Conservation (phyloP, 2,329 filamentous ascomycete genomes). For the Penicillium sp. region DNA sequence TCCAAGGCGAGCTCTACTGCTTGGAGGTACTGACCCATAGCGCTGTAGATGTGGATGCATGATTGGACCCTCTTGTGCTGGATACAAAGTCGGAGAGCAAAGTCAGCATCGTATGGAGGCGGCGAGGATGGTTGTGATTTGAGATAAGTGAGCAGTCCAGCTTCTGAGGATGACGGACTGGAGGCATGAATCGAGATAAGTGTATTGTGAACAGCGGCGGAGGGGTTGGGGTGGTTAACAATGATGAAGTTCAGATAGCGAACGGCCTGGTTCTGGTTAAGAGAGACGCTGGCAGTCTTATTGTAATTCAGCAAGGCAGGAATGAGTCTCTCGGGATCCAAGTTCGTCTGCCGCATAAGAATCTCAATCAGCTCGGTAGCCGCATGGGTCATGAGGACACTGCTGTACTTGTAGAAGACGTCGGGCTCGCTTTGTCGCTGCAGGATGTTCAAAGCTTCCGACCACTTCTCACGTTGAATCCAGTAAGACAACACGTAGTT, state of each 20-base stretch:
- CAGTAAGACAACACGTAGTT: slow-evolving; percentile 95
- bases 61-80: slow-evolving; percentile 88
- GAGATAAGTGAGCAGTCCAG: slow-evolving; percentile 78
- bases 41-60: slow-evolving; percentile 94
- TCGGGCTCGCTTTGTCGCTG: slow-evolving; percentile 90
- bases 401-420: slow-evolving; percentile 95
- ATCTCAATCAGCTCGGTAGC: slow-evolving; percentile 88
- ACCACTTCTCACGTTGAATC: slow-evolving; percentile 92
- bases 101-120: slow-evolving; percentile 88
- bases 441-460: slow-evolving; percentile 76
- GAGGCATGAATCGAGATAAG: slow-evolving; percentile 94
- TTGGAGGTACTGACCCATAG: slow-evolving; percentile 90
- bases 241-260: slow-evolving; percentile 92
- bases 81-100: slow-evolving; percentile 91
- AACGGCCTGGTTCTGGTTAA: slow-evolving; percentile 80
- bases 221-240: slow-evolving; percentile 70
- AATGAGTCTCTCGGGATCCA: slow-evolving; percentile 82
- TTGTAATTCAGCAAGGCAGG: slow-evolving; percentile 94
- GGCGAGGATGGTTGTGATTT: slow-evolving; percentile 82
- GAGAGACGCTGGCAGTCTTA: slow-evolving; percentile 59
- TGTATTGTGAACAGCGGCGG: slow-evolving; percentile 90
- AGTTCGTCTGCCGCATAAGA: slow-evolving; percentile 80
- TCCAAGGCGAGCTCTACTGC: slow-evolving; percentile 89
- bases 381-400: slow-evolving; percentile 87
- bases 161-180: slow-evolving; percentile 75